Evolutionary conservation across 768 basidiomycete species (phyloP).

Genomic region (Naganishia kalamii): DNA sequence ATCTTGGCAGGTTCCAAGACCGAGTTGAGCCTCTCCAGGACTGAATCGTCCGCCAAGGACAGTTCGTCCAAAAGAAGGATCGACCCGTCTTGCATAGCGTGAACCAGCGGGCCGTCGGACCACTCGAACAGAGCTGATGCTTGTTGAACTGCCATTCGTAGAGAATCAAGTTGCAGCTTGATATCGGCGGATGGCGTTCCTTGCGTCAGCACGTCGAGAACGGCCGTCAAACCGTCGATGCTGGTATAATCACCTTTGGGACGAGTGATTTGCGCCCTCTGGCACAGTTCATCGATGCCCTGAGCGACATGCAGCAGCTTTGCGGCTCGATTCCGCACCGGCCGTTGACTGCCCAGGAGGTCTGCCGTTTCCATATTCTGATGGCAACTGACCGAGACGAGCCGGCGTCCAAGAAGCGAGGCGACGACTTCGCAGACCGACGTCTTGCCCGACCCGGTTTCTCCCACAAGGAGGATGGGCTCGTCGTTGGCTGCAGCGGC

Average conservation of each 20-base stretch:
- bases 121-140: slow-evolving; percentile 78
- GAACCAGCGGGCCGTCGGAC: slow-evolving; percentile 91
- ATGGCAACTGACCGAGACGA: slow-evolving; percentile 84
- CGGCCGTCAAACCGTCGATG: not conserved
- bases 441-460: slow-evolving; percentile 96
- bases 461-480: slow-evolving; percentile 89
- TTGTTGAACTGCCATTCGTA: slow-evolving; percentile 2
- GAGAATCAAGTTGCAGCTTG: not conserved
- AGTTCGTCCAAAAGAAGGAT: slow-evolving; percentile 92
- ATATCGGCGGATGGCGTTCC: not conserved
- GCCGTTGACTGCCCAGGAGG: slow-evolving; percentile 85
- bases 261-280: not conserved
- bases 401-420: slow-evolving; percentile 55
- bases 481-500: slow-evolving; percentile 86
- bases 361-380: slow-evolving; percentile 98
- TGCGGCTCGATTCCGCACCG: slow-evolving; percentile 67
- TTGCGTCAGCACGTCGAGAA: not conserved
- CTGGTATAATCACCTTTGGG: slow-evolving; percentile 2
- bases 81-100: slow-evolving; percentile 78
- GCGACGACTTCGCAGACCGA: slow-evolving; percentile 90
- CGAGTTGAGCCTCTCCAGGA: slow-evolving; percentile 91
- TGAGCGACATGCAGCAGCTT: slow-evolving; percentile 1
- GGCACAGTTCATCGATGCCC: not conserved
- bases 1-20: slow-evolving; percentile 86
- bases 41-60: slow-evolving; percentile 94